Percentiles rank a stretch among this genome's conserved stretches.
phyloP scores from a whole-genome alignment of 2,329 filamentous ascomycete species.

The Talaromyces sp. region DNA sequence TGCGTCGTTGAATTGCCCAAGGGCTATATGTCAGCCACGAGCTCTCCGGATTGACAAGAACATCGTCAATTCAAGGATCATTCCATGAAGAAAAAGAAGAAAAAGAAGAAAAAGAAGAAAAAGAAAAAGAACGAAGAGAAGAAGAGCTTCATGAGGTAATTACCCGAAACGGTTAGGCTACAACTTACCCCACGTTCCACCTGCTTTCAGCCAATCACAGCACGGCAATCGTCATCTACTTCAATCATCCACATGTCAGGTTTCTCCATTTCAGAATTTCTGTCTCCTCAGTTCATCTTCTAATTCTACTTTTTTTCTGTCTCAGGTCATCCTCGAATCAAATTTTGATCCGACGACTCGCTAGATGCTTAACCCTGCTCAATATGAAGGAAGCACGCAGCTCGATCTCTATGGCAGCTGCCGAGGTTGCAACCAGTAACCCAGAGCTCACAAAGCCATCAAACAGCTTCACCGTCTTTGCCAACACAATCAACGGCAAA shows the following conservation, averaged over 20 bases:
- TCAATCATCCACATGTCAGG: background rate
- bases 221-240: conserved; percentile 5
- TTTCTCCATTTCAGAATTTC: background rate
- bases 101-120: background rate
- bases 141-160: background rate
- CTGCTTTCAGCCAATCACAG: background rate
- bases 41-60: background rate
- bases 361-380: background rate
- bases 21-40: background rate
- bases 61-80: background rate
- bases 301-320: too few relatives aligned
- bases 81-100: background rate
- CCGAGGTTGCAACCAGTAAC: background rate
- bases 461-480: conserved; percentile 34
- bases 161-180: background rate
- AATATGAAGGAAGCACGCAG: conserved; percentile 1
- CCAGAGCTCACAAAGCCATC: background rate
- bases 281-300: background rate
- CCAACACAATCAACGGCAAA: conserved; percentile 50
- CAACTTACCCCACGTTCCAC: background rate
- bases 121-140: background rate
- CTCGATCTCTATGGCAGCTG: background rate
- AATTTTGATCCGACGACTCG: background rate
- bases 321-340: background rate
- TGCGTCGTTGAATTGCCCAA: background rate